Conservation (phyloP, 2,329 filamentous ascomycete species). For the Cercospora sojina region DNA sequence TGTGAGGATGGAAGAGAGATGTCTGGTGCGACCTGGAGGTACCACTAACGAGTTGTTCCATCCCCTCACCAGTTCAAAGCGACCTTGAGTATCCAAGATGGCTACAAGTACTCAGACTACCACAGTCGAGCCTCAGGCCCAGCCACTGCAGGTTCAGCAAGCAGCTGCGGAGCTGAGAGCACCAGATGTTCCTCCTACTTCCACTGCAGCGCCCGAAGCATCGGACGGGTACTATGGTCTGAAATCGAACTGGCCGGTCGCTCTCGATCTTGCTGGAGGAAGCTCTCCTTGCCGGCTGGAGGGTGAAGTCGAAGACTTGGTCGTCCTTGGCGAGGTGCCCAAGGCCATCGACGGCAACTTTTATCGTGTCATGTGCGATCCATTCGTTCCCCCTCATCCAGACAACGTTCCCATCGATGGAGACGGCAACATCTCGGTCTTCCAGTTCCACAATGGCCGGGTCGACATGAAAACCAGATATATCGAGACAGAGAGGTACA, state of each 20-base stretch:
- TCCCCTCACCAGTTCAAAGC: background rate
- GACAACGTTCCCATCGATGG: conserved; percentile 54
- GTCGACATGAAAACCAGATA: conserved; percentile 46
- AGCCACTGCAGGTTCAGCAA: background rate
- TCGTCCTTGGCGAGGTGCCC: conserved; percentile 36
- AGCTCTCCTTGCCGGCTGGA: conserved; percentile 42
- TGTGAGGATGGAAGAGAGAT: background rate
- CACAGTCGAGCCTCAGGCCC: background rate
- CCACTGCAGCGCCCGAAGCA: background rate
- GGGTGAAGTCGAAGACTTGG: conserved; percentile 40
- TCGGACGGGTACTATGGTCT: conserved; percentile 5
- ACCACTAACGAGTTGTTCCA: background rate
- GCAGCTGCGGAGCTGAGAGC: background rate
- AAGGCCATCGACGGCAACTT: conserved; percentile 38
- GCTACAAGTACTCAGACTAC: background rate
- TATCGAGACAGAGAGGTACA: conserved; percentile 46
- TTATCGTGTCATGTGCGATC: conserved; percentile 54
- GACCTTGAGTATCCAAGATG: background rate
- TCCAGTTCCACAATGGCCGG: conserved; percentile 44
- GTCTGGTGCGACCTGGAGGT: background rate
- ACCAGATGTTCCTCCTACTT: background rate
- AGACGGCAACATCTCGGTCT: conserved; percentile 46
- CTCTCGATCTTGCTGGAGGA: conserved; percentile 25
- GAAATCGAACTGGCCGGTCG: conserved; percentile 22
- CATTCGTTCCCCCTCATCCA: conserved; percentile 56